phyloP scores from a whole-genome alignment of 768 basidiomycete species.

The Cyclocybe aegerita region DNA sequence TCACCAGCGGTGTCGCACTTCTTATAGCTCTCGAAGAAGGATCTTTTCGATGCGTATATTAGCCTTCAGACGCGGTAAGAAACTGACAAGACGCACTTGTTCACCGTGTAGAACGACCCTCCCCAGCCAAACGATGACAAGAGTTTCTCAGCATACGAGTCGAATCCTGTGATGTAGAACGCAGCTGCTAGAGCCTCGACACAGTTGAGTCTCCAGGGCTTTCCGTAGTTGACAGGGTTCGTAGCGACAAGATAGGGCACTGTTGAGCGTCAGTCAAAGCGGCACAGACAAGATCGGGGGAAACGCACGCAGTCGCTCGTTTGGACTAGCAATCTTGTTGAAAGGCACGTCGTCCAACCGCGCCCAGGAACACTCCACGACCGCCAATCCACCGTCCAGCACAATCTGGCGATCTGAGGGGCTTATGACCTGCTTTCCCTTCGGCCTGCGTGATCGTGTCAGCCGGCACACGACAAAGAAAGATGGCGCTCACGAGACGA shows the following conservation, averaged over 20 bases:
- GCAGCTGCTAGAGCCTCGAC: slow-evolving; percentile 94
- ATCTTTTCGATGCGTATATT: slow-evolving; percentile 28
- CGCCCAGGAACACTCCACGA: slow-evolving; percentile 99
- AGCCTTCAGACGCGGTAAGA: not conserved
- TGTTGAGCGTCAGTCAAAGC: slow-evolving; percentile 26
- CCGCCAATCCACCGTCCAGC: slow-evolving; percentile 74
- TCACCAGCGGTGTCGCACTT: slow-evolving; percentile 66
- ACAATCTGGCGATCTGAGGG: slow-evolving; percentile 86
- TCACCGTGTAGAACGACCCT: slow-evolving; percentile 82
- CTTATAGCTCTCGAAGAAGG: slow-evolving; percentile 73
- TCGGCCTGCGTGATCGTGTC: slow-evolving; percentile 44
- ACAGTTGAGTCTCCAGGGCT: slow-evolving; percentile 94
- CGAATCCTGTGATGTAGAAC: slow-evolving; percentile 90
- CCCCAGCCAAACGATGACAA: slow-evolving; percentile 91
- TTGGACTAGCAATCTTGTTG: slow-evolving; percentile 86
- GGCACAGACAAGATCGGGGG: not conserved
- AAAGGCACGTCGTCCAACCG: slow-evolving; percentile 94
- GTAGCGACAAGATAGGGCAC: slow-evolving; percentile 95
- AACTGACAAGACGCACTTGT: slow-evolving; percentile 47
- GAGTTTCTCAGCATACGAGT: slow-evolving; percentile 75
- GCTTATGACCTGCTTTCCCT: slow-evolving; percentile 74
- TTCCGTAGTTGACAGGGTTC: slow-evolving; percentile 97
- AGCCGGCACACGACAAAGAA: not conserved
- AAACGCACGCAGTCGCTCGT: slow-evolving; percentile 81
- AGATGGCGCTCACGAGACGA: slow-evolving; percentile 74